phyloP scores from a whole-genome alignment of 495 filamentous ascomycete genomes.

The Neurospora sp. region DNA sequence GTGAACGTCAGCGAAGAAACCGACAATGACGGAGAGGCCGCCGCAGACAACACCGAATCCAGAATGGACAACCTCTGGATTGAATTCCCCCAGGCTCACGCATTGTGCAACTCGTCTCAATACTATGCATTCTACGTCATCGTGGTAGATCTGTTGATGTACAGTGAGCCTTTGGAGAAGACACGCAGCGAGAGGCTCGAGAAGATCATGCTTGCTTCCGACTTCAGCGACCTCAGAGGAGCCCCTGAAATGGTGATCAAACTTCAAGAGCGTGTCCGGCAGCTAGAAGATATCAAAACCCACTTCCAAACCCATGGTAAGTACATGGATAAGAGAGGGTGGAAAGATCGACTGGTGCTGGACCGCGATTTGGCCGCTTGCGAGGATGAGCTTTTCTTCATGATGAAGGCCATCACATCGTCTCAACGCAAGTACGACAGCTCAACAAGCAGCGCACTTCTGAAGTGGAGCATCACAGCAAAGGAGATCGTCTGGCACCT shows the following conservation, averaged over 20 bases:
- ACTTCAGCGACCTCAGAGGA: constrained; percentile 94
- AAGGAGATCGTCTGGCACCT: constrained; percentile 96
- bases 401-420: constrained; percentile 99
- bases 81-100: constrained; percentile 85
- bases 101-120: constrained; percentile 88
- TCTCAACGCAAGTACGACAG: constrained; percentile 81
- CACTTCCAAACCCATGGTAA: constrained; percentile 89
- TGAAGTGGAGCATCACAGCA: constrained; percentile 84
- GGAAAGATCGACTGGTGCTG: constrained; percentile 76
- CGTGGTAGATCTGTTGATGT: constrained; percentile 85
- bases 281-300: constrained; percentile 92
- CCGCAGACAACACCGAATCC: constrained; percentile 52
- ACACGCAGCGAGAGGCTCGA: constrained; percentile 85
- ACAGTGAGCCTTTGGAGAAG: constrained; percentile 93
- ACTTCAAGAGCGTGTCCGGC: constrained; percentile 83
- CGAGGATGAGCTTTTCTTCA: constrained; percentile 97
- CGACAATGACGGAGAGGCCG: constrained; percentile 13
- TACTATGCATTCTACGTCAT: constrained; percentile 98
- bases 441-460: constrained; percentile 59
- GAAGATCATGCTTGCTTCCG: constrained; percentile 98
- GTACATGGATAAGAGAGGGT: constrained; percentile 78
- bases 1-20: constrained; percentile 51
- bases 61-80: constrained; percentile 94
- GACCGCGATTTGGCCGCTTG: constrained; percentile 81
- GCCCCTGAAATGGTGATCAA: constrained; percentile 88